phyloP scores from a whole-genome alignment of 2,329 filamentous ascomycete species.

The Fusarium euwallaceae region DNA sequence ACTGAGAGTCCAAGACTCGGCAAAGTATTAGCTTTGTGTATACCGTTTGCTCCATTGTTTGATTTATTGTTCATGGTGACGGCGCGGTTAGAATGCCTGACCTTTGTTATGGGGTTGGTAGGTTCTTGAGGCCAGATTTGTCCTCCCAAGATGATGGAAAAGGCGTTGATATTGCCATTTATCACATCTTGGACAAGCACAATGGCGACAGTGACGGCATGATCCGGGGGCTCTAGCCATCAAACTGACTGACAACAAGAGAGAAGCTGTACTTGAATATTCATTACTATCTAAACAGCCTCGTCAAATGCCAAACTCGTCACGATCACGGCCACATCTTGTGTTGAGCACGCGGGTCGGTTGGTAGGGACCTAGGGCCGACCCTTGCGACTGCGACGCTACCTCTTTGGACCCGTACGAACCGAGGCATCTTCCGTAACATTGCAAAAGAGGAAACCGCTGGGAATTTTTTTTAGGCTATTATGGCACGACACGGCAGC shows the following conservation, averaged over 20 bases:
- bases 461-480: background rate
- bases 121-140: background rate
- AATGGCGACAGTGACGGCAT: background rate
- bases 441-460: background rate
- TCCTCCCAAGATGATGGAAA: background rate
- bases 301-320: background rate
- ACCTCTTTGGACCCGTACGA: background rate
- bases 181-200: background rate
- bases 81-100: background rate
- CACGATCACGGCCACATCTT: constrained; percentile 2
- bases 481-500: background rate
- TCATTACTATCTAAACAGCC: background rate
- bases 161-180: background rate
- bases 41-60: constrained; percentile 26
- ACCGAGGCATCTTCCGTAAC: background rate
- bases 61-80: constrained; percentile 28
- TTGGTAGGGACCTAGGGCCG: constrained; percentile 5
- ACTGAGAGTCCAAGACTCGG: constrained; percentile 32
- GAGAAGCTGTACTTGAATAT: background rate
- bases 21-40: constrained; percentile 36
- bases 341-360: background rate
- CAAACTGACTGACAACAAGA: no score
- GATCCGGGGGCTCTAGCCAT: background rate
- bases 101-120: background rate
- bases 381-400: constrained; percentile 5